phyloP scores from a whole-genome alignment of 495 filamentous ascomycete species.

The Trichoderma orchidacearum region DNA sequence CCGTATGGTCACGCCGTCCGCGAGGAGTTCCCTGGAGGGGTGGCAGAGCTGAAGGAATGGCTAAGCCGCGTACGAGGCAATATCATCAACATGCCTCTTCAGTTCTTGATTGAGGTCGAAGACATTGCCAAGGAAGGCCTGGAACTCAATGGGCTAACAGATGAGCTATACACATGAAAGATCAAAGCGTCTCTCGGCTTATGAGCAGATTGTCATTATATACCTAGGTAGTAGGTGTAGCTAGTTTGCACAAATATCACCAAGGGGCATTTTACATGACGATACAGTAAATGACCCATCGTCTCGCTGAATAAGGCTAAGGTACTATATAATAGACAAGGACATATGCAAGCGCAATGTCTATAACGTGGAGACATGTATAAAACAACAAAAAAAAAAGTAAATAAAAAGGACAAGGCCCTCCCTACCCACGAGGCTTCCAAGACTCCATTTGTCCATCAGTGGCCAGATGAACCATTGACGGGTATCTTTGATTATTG shows the following conservation, averaged over 20 bases:
- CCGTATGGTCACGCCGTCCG: conserved; percentile 78
- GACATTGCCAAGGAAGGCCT: conserved; percentile 82
- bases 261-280: too few species aligned
- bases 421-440: not conserved
- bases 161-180: conserved; percentile 64
- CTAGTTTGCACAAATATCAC: too few species aligned
- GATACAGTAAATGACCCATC: too few species aligned
- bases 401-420: not conserved
- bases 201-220: too few species aligned
- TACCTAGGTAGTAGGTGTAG: too few species aligned
- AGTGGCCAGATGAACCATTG: not conserved
- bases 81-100: conserved; percentile 83
- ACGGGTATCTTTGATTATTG: not conserved
- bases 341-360: too few species aligned
- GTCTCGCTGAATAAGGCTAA: too few species aligned
- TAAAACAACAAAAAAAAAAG: not conserved
- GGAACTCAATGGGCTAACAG: conserved; percentile 65
- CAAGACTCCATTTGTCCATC: not conserved
- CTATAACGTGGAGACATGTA: not conserved
- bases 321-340: too few species aligned
- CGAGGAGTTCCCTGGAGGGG: conserved; percentile 58
- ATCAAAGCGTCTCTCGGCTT: not conserved
- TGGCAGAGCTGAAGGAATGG: conserved; percentile 68
- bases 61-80: conserved; percentile 63
- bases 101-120: conserved; percentile 70